These are phyloP conservation scores for Kwoniella botswanensis DNA, from an alignment of 768 basidiomycete genomes.

Conservation along the genomic window DNA sequence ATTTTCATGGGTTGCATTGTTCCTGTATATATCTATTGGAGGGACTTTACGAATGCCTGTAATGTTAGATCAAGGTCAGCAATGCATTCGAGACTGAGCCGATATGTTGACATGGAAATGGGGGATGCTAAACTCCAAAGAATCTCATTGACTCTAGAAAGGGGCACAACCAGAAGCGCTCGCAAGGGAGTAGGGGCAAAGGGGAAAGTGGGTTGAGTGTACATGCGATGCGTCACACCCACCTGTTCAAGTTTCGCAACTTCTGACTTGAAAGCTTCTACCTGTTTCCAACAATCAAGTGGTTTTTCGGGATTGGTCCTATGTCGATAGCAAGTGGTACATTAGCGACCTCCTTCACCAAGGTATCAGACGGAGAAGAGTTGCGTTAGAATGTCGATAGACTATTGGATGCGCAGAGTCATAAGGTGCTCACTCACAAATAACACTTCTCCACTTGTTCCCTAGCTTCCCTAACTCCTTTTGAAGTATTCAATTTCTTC, in stretches of 20 bases:
- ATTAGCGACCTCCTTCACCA: no score
- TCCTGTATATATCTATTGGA: constrained; percentile 39
- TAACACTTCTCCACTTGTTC: constrained; percentile 56
- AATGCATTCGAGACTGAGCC: not conserved
- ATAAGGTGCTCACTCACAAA: constrained; percentile 42
- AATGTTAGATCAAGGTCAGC: constrained; percentile 16
- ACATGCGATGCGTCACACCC: constrained; percentile 22
- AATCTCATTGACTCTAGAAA: not conserved
- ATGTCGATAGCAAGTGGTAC: not conserved
- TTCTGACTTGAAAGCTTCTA: constrained; percentile 56
- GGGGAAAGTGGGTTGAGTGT: not conserved
- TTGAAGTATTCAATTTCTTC: constrained; percentile 40
- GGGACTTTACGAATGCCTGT: constrained; percentile 52
- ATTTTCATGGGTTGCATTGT: constrained; percentile 4
- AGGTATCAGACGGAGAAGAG: no score
- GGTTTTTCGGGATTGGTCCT: constrained; percentile 54
- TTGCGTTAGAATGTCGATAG: no score
- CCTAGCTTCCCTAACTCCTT: constrained; percentile 47
- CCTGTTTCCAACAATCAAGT: constrained; percentile 59
- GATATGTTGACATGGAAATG: no score
- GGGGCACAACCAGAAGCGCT: not conserved
- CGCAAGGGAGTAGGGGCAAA: not conserved
- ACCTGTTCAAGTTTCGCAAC: constrained; percentile 58
- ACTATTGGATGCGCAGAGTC: no score
- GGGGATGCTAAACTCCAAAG: no score